A percentile compares a stretch with the other conserved stretches of the same genome.
These are phyloP conservation scores for Musa acuminata DNA, from an alignment of 176 grass and related monocot species.

Conservation along the genomic window DNA sequence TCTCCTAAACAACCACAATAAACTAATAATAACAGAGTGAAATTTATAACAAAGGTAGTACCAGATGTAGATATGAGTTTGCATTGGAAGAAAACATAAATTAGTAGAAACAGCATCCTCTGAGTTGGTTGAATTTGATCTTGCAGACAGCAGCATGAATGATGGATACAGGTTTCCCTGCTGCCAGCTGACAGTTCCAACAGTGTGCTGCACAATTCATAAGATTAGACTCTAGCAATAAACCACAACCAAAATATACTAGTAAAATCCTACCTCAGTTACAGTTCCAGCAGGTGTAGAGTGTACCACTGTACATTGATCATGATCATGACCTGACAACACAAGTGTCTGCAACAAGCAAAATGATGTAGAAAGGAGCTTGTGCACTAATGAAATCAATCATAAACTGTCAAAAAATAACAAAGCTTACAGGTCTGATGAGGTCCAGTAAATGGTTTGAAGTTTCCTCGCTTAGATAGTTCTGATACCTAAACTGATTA, in stretches of 20 bases:
- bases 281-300: constrained; percentile 47
- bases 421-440: constrained; percentile 63
- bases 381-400: not conserved
- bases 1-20: not conserved
- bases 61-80: constrained; percentile 96
- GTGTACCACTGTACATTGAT: constrained; percentile 80
- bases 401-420: not conserved
- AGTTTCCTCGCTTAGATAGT: constrained; percentile 82
- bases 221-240: constrained; percentile 23
- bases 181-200: constrained; percentile 90
- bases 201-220: constrained; percentile 58
- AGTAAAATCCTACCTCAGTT: constrained; percentile 45
- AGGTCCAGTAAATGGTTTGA: constrained; percentile 68
- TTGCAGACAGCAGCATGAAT: constrained; percentile 84
- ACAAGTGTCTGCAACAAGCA: constrained; percentile 60
- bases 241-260: not conserved
- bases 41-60: constrained; percentile 17
- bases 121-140: constrained; percentile 37
- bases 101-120: constrained; percentile 38
- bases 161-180: constrained; percentile 93
- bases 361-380: constrained; percentile 18
- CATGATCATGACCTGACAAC: constrained; percentile 89
- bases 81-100: constrained; percentile 86
- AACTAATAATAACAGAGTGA: not conserved
- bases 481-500: constrained; percentile 51